Evolutionary conservation across 345 rosid genomes (phyloP), one percentile per base, ranked within the genome.

Genomic region (Salix udensis): DNA sequence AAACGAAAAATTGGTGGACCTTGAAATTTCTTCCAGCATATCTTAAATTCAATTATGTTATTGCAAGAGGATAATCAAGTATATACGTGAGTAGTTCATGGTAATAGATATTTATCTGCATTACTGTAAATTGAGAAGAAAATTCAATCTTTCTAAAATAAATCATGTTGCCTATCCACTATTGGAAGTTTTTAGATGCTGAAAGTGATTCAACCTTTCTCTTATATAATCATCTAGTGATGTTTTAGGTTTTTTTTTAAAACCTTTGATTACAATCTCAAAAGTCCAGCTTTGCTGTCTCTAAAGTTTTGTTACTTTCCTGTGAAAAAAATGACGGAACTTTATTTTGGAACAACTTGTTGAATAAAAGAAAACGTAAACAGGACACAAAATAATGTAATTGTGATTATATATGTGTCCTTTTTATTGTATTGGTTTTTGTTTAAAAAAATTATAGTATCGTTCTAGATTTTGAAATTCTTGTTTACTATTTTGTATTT

Each of bases 61-160:
- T 26, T 18, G 40, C 58, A 18, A 36, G 37, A 73, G 24, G 53
- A 26, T 28, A 30, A 16, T 50, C 16, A 40, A 65, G n/a, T 28
- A 28, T 61, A 24, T 30, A 28, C 37, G 11, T 21, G 44, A 65
- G 65, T 39, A 65, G 4, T 58, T 72, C n/a, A 15, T 31, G 36
- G 12, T 16, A 73, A 9, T 40, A 7, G 60, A 34, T 62, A 18
- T 62, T 61, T 23, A 28, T 19, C 7, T 44, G 28, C 30, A n/a
- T 34, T 66, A 44, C 50, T 64, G n/a, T 74, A 66, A 37, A 67
- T 64, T 73, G 68, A 37, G 24, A 64, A 18, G 62, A 58, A 23
- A 58, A n/a, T 58, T 10, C 21, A 28, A 1, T n/a, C 13, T 24
- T 39, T 46, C 52, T 37, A 23, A 8, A 44, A 4, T 44, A 23